phyloP scores from a whole-genome alignment of 2,329 filamentous ascomycete species.

The Clarireedia paspali region DNA sequence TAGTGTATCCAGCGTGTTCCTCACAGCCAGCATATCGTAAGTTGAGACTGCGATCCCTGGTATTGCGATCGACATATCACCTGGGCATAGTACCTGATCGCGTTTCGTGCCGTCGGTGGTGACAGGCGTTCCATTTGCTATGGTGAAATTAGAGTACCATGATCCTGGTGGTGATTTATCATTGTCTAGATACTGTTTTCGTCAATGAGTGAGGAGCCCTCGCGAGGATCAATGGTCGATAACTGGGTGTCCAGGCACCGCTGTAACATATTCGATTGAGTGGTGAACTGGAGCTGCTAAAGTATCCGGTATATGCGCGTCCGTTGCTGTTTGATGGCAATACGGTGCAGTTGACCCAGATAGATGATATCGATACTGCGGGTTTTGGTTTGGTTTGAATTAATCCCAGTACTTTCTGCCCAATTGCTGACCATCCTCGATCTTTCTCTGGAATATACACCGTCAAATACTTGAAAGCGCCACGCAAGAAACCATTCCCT shows the following conservation, averaged over 20 bases:
- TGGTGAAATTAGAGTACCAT: slow-evolving; percentile 1
- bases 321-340: slow-evolving; percentile 40
- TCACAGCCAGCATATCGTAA: slow-evolving; percentile 40
- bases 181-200: neutral
- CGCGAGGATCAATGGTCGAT: too few species aligned
- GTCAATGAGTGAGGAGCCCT: too few species aligned
- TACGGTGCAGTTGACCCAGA: slow-evolving; percentile 35
- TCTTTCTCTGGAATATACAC: slow-evolving; percentile 27
- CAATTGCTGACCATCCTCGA: slow-evolving; percentile 12
- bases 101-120: slow-evolving; percentile 48
- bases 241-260: too few species aligned
- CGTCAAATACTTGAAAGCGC: slow-evolving; percentile 35
- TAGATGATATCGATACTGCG: slow-evolving; percentile 27
- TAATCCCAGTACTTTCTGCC: slow-evolving; percentile 17
- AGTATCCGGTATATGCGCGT: slow-evolving; percentile 45
- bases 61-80: slow-evolving; percentile 52
- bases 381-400: slow-evolving; percentile 16
- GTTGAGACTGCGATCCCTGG: slow-evolving; percentile 47
- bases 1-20: slow-evolving; percentile 43
- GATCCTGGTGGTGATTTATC: neutral
- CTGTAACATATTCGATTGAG: too few species aligned
- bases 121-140: slow-evolving; percentile 22
- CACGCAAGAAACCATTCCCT: slow-evolving; percentile 29
- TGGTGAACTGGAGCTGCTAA: slow-evolving; percentile 39
- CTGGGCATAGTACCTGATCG: slow-evolving; percentile 53